Conservation (phyloP, 305 asterid genomes). For the Stenogyne calaminthoides region DNA sequence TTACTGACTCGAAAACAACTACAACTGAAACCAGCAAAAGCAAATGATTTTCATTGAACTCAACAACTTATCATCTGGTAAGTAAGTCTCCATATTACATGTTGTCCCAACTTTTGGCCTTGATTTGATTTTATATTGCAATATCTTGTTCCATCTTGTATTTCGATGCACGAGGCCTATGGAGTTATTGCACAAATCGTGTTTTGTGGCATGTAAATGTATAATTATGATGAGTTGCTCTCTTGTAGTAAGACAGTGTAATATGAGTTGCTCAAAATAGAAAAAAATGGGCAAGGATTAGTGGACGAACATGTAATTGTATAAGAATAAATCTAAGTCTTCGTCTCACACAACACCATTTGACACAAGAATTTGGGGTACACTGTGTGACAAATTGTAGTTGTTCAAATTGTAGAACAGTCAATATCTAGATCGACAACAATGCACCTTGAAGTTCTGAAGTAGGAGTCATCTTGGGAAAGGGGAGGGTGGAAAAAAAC, state of each 20-base stretch:
- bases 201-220: not conserved
- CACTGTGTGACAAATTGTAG: too few relatives aligned
- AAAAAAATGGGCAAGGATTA: not conserved
- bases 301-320: not conserved
- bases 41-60: constrained; percentile 8
- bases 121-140: not conserved
- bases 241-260: not conserved
- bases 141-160: not conserved
- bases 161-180: not conserved
- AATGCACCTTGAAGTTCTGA: too few relatives aligned
- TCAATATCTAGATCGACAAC: too few relatives aligned
- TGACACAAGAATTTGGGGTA: too few relatives aligned
- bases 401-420: too few relatives aligned
- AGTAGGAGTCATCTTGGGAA: too few relatives aligned
- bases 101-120: not conserved
- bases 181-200: not conserved
- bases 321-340: not conserved
- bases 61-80: not conserved
- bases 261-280: not conserved
- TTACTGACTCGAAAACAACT: constrained; percentile 40
- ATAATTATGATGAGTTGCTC: not conserved
- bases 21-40: constrained; percentile 37
- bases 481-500: too few relatives aligned
- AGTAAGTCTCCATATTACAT: not conserved
- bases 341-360: not conserved